These are phyloP conservation scores for Carallia pectinifolia DNA, from an alignment of 345 rosid genomes.

Conservation along the genomic window DNA sequence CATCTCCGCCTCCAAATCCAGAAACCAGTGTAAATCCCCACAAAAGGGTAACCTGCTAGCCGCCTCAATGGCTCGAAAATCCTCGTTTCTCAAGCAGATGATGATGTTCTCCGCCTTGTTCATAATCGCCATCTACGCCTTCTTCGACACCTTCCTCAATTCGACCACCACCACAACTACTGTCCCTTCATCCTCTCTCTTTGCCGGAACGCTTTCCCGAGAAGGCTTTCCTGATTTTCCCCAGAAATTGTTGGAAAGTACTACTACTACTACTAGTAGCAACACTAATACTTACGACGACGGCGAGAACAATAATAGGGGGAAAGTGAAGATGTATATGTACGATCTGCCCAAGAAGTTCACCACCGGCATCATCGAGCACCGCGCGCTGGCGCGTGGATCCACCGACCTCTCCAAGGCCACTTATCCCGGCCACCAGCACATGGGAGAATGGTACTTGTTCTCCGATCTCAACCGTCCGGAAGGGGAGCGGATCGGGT, in stretches of 20 bases:
- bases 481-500: constrained; percentile 55
- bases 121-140: constrained; percentile 57
- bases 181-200: constrained; percentile 10
- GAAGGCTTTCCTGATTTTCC: constrained; percentile 13
- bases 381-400: constrained; percentile 75
- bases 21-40: constrained; percentile 14
- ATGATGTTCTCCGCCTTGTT: constrained; percentile 43
- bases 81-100: constrained; percentile 62
- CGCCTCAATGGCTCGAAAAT: constrained; percentile 66
- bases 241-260: background rate
- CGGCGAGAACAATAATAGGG: too few species aligned
- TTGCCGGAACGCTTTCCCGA: constrained; percentile 23
- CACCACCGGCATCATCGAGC: constrained; percentile 76
- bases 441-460: constrained; percentile 97
- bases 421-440: constrained; percentile 97
- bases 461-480: constrained; percentile 66
- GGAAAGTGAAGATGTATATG: constrained; percentile 58
- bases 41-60: too few species aligned
- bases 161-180: constrained; percentile 36
- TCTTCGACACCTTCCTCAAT: constrained; percentile 59
- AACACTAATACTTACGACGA: background rate
- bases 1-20: constrained; percentile 9
- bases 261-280: too few species aligned
- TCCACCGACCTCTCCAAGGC: constrained; percentile 45
- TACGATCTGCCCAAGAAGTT: constrained; percentile 77